Evolutionary conservation across 75 land plant genomes (phyloP).

Genomic region (Pinus taeda): DNA sequence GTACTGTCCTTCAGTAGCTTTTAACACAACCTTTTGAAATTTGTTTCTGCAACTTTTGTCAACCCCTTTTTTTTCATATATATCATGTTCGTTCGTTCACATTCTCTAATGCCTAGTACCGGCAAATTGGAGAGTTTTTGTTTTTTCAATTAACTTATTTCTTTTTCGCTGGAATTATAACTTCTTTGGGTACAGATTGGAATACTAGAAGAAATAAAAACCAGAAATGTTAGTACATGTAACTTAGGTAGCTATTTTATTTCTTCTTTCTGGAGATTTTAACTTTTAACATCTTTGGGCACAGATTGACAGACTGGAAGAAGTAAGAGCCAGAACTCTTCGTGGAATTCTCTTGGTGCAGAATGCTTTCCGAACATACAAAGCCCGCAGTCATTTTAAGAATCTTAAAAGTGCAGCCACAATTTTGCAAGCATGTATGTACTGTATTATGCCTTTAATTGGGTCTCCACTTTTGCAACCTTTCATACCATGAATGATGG

Average conservation of each 20-base stretch:
- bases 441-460: background rate
- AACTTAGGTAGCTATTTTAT: background rate
- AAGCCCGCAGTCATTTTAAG: constrained; percentile 50
- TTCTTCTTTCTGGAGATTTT: background rate
- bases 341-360: constrained; percentile 78
- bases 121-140: too few relatives aligned
- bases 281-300: background rate
- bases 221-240: background rate
- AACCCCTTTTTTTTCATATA: background rate
- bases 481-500: constrained; percentile 12
- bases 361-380: constrained; percentile 73
- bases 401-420: constrained; percentile 47
- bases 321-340: constrained; percentile 70
- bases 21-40: background rate
- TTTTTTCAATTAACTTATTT: too few relatives aligned
- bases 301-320: constrained; percentile 91
- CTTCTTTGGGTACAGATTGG: too few relatives aligned
- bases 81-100: background rate
- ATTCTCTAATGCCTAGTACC: background rate
- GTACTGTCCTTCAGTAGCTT: background rate
- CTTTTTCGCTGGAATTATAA: too few relatives aligned
- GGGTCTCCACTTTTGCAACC: background rate
- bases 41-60: background rate
- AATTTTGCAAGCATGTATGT: constrained; percentile 72
- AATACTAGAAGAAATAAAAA: too few relatives aligned